Evolutionary conservation across 345 rosid species (phyloP).

Genomic region (Linum tenue): DNA sequence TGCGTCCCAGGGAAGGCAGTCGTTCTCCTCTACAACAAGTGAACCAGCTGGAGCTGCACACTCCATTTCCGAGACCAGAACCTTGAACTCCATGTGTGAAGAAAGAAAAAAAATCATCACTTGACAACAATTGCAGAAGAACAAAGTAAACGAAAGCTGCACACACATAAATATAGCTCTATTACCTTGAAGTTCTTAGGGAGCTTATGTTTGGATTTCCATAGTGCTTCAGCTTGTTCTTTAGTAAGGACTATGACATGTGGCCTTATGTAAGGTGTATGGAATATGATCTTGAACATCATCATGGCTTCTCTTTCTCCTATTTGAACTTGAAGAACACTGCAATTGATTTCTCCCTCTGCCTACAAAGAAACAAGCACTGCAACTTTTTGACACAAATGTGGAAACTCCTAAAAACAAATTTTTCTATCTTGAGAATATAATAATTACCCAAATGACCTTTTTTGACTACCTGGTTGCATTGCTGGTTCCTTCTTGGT

Average conservation of each 20-base stretch:
- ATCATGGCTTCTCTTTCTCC: constrained; percentile 17
- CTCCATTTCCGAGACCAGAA: constrained; percentile 66
- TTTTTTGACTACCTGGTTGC: constrained; percentile 41
- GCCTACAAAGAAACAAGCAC: constrained; percentile 27
- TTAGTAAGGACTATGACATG: constrained; percentile 52
- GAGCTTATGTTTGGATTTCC: constrained; percentile 46
- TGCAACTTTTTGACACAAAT: constrained; percentile 13
- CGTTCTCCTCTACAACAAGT: constrained; percentile 44
- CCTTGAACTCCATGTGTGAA: constrained; percentile 31
- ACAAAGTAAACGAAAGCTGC: not conserved
- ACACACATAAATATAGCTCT: constrained; percentile 41
- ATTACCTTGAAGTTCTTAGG: constrained; percentile 53
- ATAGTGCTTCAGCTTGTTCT: constrained; percentile 56
- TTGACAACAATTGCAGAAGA: constrained; percentile 5
- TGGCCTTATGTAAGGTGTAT: constrained; percentile 66
- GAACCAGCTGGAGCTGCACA: constrained; percentile 38
- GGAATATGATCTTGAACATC: constrained; percentile 71
- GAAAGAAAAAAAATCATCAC: constrained; percentile 15
- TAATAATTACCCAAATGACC: not conserved
- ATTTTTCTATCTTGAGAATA: not conserved
- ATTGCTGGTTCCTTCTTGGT: constrained; percentile 47
- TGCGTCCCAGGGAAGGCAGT: constrained; percentile 48
- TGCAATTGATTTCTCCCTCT: constrained; percentile 61
- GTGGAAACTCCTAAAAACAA: not conserved
- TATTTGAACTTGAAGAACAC: constrained; percentile 53